Evolutionary conservation across 78 protist species (phyloP), one percentile per base, ranked within the genome.

Genomic region (Thecamonas trahens): DNA sequence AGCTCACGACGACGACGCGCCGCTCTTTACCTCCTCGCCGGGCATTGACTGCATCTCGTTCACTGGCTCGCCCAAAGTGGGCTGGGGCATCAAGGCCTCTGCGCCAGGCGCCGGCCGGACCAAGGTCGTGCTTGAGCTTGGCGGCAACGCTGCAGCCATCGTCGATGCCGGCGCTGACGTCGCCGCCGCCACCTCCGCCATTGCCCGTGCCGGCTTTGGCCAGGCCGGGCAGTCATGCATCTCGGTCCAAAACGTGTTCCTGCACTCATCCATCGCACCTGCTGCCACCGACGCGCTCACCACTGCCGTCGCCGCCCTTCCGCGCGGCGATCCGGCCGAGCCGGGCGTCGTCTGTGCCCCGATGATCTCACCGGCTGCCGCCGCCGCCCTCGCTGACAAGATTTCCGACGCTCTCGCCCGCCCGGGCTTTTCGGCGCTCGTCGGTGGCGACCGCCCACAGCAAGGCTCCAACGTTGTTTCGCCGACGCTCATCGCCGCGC

Each of bases 101-200:
- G 52, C 52, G 15, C 28, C 63, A 5, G 71, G 63, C 1, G 77
- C 86, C 4, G 91, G 85, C 1, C 35, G 63, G 35, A 85, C 74
- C 35, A 80, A 78, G 65, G 83, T 76, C 3, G 77, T 69, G 22
- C 67, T 85, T 26, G 91, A 85, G 8, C 65, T 85, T 0, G 88
- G 92, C 14, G 95, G 95, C 34, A 73, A 80, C 67, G 91, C 93
- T 0, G 85, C 91, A 11, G 53, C 68, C 29, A 40, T 91, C 34
- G 86, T 91, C 34, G 93, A 75, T 26, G 42, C 32, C 20, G 76
- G 35, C 53, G 49, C 62, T 7, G 74, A 67, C 24, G 20, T 85
- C 29, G 72, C 73, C 26, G 63, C 26, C n/a, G 68, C 73, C 47
- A 81, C 67, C 29, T n/a, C 49, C 17, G 52, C 87, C 31, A 61